A percentile compares a stretch with the other conserved stretches of the same genome.
These are phyloP conservation scores for Zostera marina DNA, from an alignment of 116 monocot genomes.

Conservation along the genomic window DNA sequence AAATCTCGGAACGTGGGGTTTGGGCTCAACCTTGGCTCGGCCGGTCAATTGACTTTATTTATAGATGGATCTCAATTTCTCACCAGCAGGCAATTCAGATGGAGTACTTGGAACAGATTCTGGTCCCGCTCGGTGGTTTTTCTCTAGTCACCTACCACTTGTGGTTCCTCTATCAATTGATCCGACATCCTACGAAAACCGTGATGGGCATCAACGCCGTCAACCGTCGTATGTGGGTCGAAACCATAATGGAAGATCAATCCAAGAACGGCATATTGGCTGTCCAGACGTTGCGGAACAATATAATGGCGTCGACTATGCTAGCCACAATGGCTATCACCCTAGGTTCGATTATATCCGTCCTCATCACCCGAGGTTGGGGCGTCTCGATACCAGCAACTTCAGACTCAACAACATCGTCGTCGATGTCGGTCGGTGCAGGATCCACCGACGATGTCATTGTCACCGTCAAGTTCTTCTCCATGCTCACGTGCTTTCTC, in stretches of 20 bases:
- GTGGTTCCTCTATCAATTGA: constrained; percentile 45
- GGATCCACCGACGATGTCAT: constrained; percentile 10
- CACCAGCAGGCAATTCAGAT: constrained; percentile 37
- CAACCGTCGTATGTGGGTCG: constrained; percentile 70
- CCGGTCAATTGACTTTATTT: too few relatives aligned
- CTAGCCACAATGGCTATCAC: constrained; percentile 54
- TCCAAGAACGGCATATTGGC: constrained; percentile 44
- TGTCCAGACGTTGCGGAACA: constrained; percentile 59
- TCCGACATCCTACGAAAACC: constrained; percentile 32
- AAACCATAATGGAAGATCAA: constrained; percentile 65
- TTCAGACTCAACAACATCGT: too few relatives aligned
- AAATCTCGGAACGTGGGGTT: too few relatives aligned
- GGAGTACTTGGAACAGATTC: constrained; percentile 32
- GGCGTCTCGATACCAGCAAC: too few relatives aligned
- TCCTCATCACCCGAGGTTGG: constrained; percentile 34
- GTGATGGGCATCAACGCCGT: constrained; percentile 83
- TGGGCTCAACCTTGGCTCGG: too few relatives aligned
- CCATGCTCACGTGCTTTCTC: constrained; percentile 64
- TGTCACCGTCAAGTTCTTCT: constrained; percentile 59
- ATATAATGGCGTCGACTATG: constrained; percentile 73
- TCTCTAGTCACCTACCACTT: constrained; percentile 45
- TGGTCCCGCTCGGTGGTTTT: constrained; percentile 50
- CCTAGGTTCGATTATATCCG: constrained; percentile 43
- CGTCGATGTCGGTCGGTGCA: too few relatives aligned
- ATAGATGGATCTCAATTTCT: too few relatives aligned